Conservation (phyloP, 2,329 filamentous ascomycete species). For the Chaetomium sp. region DNA sequence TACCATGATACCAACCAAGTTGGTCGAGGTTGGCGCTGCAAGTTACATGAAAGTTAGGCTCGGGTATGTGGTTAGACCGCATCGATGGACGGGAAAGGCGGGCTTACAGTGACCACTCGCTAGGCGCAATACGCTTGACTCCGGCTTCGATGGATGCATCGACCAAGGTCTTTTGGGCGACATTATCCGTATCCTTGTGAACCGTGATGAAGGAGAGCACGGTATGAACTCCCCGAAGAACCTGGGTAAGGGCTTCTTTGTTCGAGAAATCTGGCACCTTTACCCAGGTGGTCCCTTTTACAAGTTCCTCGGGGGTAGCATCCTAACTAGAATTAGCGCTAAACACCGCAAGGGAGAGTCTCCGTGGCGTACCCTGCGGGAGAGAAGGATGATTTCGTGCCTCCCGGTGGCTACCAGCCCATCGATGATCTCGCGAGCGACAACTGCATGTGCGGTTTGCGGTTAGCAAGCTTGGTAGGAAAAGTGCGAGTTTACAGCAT, state of each 20-base stretch:
- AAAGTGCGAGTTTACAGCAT: background rate
- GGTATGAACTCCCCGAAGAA: conserved; percentile 33
- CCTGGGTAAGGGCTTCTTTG: conserved; percentile 23
- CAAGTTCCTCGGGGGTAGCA: conserved; percentile 10
- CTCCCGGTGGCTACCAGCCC: conserved; percentile 23
- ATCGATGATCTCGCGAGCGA: conserved; percentile 27
- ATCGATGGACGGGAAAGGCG: background rate
- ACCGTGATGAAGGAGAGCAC: conserved; percentile 35
- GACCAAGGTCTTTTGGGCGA: conserved; percentile 35
- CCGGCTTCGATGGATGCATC: conserved; percentile 34
- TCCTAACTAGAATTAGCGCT: conserved; percentile 20
- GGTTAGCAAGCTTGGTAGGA: background rate
- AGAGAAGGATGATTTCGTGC: conserved; percentile 27
- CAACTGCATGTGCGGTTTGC: too few relatives aligned
- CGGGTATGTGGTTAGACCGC: background rate
- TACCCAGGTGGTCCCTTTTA: conserved; percentile 23
- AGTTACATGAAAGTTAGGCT: background rate
- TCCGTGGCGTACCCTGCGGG: conserved; percentile 20
- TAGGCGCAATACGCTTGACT: conserved; percentile 36
- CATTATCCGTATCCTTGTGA: conserved; percentile 29
- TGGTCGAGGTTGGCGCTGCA: conserved; percentile 26
- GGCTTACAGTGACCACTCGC: conserved; percentile 34
- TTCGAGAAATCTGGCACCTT: conserved; percentile 33
- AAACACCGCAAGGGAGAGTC: too few relatives aligned
- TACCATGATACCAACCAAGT: conserved; percentile 41